These are phyloP conservation scores for Elsinoe batatas DNA, from an alignment of 2,329 filamentous ascomycete species.

Conservation along the genomic window DNA sequence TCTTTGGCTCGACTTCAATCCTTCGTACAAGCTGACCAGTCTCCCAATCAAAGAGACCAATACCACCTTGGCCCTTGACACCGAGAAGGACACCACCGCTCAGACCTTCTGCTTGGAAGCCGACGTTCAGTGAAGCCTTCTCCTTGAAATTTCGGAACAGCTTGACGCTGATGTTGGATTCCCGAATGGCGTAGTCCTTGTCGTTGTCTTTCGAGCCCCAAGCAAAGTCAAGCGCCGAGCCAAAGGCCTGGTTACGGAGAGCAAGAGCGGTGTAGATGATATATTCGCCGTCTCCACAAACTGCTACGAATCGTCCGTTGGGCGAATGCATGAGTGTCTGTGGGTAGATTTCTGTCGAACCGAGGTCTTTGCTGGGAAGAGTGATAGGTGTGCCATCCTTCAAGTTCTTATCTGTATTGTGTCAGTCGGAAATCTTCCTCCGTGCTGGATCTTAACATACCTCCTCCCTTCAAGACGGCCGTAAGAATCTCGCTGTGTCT, in stretches of 20 bases:
- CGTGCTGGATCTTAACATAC: conserved; percentile 27
- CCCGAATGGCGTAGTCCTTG: conserved; percentile 95
- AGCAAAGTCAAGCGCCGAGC: conserved; percentile 87
- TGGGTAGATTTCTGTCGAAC: conserved; percentile 92
- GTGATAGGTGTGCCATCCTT: conserved; percentile 85
- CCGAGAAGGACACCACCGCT: conserved; percentile 83
- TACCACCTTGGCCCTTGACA: conserved; percentile 87
- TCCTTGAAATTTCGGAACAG: conserved; percentile 97
- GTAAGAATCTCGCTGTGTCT: conserved; percentile 92
- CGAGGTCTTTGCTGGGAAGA: conserved; percentile 86
- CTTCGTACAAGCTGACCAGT: conserved; percentile 79
- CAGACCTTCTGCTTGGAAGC: conserved; percentile 87
- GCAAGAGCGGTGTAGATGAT: conserved; percentile 97
- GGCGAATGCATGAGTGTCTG: conserved; percentile 93
- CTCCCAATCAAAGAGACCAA: conserved; percentile 95
- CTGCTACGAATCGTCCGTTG: conserved; percentile 80
- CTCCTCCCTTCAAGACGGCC: conserved; percentile 83
- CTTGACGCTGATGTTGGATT: conserved; percentile 89
- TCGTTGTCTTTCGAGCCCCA: conserved; percentile 97
- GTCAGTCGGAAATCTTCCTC: background rate
- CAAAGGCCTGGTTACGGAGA: conserved; percentile 96
- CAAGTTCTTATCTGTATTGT: conserved; percentile 53
- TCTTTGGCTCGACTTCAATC: conserved; percentile 68
- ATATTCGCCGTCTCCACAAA: conserved; percentile 95
- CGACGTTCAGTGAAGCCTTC: conserved; percentile 69